phyloP scores from a whole-genome alignment of 129 eudicot species.

The sunflower (Helianthus annuus) region HanXRQr2.0-SUNRISE NC_035448.2:170181685-170182184 shows the following conservation, averaged over 20 bases:
- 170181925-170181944: no score
- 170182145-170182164: no score
- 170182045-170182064: neutral
- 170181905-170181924: no score
- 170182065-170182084: constrained; percentile 14
- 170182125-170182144: no score
- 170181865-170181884: neutral
- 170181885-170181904: neutral
- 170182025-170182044: constrained; percentile 24
- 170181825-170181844: neutral
- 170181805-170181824: neutral
- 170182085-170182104: neutral
- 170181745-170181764: no score
- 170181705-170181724: no score
- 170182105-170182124: neutral
- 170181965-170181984: neutral
- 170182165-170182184: no score
- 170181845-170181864: neutral
- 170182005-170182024: constrained; percentile 4
- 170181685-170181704: no score
- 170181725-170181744: no score
- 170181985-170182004: neutral
- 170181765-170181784: no score
- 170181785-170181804: no score
- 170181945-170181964: no score